phyloP scores from a whole-genome alignment of 805 yeast genomes.

The Wickerhamiella alocasiicola region DNA sequence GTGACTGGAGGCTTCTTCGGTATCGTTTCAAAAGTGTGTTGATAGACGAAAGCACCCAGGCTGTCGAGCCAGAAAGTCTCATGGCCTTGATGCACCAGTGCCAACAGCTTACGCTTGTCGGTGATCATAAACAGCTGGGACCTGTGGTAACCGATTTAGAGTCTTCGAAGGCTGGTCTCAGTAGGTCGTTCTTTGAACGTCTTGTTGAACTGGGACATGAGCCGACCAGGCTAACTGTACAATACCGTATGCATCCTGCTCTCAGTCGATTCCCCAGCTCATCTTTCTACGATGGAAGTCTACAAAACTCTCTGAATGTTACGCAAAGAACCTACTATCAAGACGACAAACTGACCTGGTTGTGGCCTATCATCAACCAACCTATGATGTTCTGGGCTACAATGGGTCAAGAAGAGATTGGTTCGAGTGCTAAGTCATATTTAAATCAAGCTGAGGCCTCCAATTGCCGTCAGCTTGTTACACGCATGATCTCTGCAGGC shows the following conservation, averaged over 20 bases:
- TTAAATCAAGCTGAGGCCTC: constrained; percentile 81
- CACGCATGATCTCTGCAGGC: constrained; percentile 63
- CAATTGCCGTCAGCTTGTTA: constrained; percentile 70
- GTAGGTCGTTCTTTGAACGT: constrained; percentile 79
- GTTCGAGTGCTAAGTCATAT: constrained; percentile 67
- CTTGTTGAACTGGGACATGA: constrained; percentile 67
- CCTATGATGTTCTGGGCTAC: constrained; percentile 98
- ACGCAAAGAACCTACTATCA: constrained; percentile 40
- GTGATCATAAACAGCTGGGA: constrained; percentile 93
- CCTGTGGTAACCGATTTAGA: constrained; percentile 73
- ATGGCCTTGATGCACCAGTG: constrained; percentile 86
- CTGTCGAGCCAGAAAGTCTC: constrained; percentile 82
- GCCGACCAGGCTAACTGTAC: constrained; percentile 80
- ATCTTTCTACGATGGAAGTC: constrained; percentile 82
- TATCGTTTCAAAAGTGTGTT: constrained; percentile 62
- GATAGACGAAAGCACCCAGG: constrained; percentile 89
- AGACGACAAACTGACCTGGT: constrained; percentile 14
- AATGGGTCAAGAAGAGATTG: constrained; percentile 78
- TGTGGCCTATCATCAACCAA: constrained; percentile 68
- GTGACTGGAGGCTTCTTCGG: constrained; percentile 48
- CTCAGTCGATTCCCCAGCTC: constrained; percentile 79
- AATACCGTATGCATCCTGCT: constrained; percentile 89
- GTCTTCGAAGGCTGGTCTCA: constrained; percentile 79
- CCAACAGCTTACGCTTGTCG: constrained; percentile 77
- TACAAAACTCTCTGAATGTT: constrained; percentile 82